Base-by-base conservation (phyloP, 805 yeast genomes). In the Diddensiella santjacobensis region DNA sequence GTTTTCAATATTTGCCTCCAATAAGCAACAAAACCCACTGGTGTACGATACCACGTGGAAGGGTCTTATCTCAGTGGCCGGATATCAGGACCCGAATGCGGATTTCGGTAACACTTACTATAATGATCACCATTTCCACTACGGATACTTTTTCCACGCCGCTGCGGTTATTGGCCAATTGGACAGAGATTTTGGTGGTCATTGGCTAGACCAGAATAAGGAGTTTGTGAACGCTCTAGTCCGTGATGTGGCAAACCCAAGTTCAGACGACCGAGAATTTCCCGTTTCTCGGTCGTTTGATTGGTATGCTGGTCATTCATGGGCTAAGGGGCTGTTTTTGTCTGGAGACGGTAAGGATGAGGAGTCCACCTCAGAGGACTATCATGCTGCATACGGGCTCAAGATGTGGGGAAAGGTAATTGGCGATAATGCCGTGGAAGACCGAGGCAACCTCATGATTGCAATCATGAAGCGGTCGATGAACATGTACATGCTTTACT, bases 41-140 rank as follows among this genome's bases (percentile, higher is more conserved):
- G 76, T 77, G 3, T 90, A 89, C 62, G 97, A 90, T 54, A 74
- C 75, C 1, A 73, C 78, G 2, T 88, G 90, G 58, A 62, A 62
- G 52, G 70, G 70, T 3, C 50, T 66, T 6, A 58, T 68, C 4
- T 61, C 68, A 2, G 60, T 50, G 19, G 68, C 62, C 13, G 60
- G 58, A 18, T 49, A 44, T 22, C 36, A 47, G 13, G 70, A 70
- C 47, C 60, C 73, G 19, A 63, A 71, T 31, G 79, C 78, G 22
- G 96, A 89, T 67, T 87, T 72, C 63, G 95, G 93, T 29, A 75
- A 81, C 58, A 77, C 84, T 24, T 83, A 77, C 61, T 86, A 85
- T 66, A 84, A 85, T 57, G 95, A 87, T 58, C 95, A 87, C 58
- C 93, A 86, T 63, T 87, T 85, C 76, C 93, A 87, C 64, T 87